Base-by-base conservation (phyloP, 805 yeast species). In the Ogataea parapolymorpha region DNA sequence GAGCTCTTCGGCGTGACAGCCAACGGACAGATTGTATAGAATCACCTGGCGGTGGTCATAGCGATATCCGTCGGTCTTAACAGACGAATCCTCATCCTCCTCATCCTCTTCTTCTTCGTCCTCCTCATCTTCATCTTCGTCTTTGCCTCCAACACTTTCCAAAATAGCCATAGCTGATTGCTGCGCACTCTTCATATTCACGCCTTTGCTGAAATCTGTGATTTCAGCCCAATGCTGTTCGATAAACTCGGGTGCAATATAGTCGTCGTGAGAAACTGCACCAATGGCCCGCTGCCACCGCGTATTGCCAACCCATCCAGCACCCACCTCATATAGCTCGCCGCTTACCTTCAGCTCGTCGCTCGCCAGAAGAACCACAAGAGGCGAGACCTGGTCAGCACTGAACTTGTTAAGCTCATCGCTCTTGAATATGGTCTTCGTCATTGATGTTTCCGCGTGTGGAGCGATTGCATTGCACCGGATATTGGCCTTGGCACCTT, bases 371-470 rank as follows among this genome's bases (percentile, higher is more conserved):
- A 83, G 72, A 13, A 88, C 87, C 51, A 88, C 78, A 48, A 90
- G 71, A 43, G 99, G 99, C 1, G 97, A 93, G 35, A 91, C 96
- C 63, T 80, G 87, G 38, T 81, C 77, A 5, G 97, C 90, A 54
- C 86, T 87, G 66, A 82, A 88, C 54, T 82, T 79, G 66, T 87
- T 86, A 53, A 82, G 76, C 65, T 91, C 95, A 46, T 79, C 80
- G 35, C 81, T 82, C 35, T 79, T 76, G 68, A 91, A 85, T 35
- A 91, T 81, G 5, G 95, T 85, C 57, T 79, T 77, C 22, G 99
- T 91, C 99, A 91, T 91, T 43, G 95, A 90, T 32, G 99, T 91
- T 59, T 91, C 97, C 22, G 98, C 98, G 62, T 91, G 96, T 39
- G 99, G 99, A 20, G 99, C 98, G 62, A 89, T 81, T 26, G 80